A percentile compares a stretch with the other conserved stretches of the same genome.
phyloP scores from a whole-genome alignment of 768 basidiomycete genomes.

The Amanita jacksonii region DNA sequence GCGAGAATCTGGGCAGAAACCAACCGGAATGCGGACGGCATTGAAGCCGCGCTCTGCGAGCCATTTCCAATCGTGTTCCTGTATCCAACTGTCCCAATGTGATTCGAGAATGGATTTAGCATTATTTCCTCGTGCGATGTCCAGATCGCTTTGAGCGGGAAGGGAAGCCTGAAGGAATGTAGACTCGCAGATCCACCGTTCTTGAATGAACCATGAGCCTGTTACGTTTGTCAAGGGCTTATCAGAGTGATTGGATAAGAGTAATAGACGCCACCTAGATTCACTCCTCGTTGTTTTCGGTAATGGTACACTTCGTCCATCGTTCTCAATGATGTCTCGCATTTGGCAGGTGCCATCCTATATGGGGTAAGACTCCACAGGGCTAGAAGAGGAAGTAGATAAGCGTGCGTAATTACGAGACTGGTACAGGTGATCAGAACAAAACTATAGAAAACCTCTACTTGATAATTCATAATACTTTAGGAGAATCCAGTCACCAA shows the following conservation, averaged over 20 bases:
- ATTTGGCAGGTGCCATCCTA: too few species aligned
- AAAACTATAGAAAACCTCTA: too few species aligned
- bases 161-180: slow-evolving; percentile 45
- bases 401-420: too few species aligned
- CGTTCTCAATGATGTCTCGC: too few species aligned
- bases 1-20: slow-evolving; percentile 14
- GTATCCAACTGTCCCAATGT: slow-evolving; percentile 73
- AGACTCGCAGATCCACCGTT: slow-evolving; percentile 59
- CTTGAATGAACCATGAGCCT: slow-evolving; percentile 77
- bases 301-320: slow-evolving; percentile 45
- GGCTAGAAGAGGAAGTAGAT: too few species aligned
- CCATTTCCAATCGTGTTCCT: slow-evolving; percentile 55
- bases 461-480: too few species aligned
- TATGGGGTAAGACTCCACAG: too few species aligned
- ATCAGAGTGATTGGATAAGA: not conserved
- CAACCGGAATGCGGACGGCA: slow-evolving; percentile 47
- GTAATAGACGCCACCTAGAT: slow-evolving; percentile 43
- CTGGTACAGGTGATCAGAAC: too few species aligned
- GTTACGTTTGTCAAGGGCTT: not conserved
- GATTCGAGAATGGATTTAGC: slow-evolving; percentile 38
- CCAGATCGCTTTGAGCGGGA: slow-evolving; percentile 59
- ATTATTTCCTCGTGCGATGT: slow-evolving; percentile 53
- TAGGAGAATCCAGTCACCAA: too few species aligned
- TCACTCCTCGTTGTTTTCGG: slow-evolving; percentile 73
- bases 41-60: slow-evolving; percentile 49